A percentile compares a stretch with the other conserved stretches of the same genome.
These are phyloP conservation scores for Claviceps capensis DNA, from an alignment of 2,329 filamentous ascomycete species.

Conservation along the genomic window DNA sequence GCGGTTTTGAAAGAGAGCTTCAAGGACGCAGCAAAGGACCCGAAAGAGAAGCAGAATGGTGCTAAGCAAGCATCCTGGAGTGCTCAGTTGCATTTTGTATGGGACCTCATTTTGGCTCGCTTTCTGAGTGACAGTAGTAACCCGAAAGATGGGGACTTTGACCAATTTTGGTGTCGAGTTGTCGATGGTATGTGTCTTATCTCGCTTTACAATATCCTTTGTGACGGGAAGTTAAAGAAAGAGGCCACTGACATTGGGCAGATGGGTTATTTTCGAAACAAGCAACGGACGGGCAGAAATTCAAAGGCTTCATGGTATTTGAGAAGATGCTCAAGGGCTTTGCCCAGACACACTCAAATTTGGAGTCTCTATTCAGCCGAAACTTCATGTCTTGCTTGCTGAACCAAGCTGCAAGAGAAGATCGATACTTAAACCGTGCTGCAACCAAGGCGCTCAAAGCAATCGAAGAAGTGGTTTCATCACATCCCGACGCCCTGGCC, in stretches of 20 bases:
- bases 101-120: slow-evolving; percentile 60
- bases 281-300: slow-evolving; percentile 79
- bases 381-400: slow-evolving; percentile 73
- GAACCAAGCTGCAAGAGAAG: slow-evolving; percentile 66
- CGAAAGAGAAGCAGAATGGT: slow-evolving; percentile 26
- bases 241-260: slow-evolving; percentile 22
- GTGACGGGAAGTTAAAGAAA: background rate
- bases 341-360: slow-evolving; percentile 31
- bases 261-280: slow-evolving; percentile 72
- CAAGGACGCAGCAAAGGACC: slow-evolving; percentile 35
- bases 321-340: slow-evolving; percentile 53
- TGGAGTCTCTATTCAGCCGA: slow-evolving; percentile 57
- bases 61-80: slow-evolving; percentile 61
- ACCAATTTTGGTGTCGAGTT: slow-evolving; percentile 71
- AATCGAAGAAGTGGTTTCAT: slow-evolving; percentile 50
- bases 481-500: slow-evolving; percentile 43
- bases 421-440: slow-evolving; percentile 67
- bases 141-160: slow-evolving; percentile 38
- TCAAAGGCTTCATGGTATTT: slow-evolving; percentile 81
- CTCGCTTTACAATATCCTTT: background rate
- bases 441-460: slow-evolving; percentile 63
- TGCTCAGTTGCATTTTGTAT: slow-evolving; percentile 73
- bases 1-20: slow-evolving; percentile 69
- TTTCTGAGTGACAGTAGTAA: slow-evolving; percentile 26
- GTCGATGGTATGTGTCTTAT: slow-evolving; percentile 57